These are phyloP conservation scores for Colletotrichum lentis DNA, from an alignment of 2,329 filamentous ascomycete genomes.

Conservation along the genomic window DNA sequence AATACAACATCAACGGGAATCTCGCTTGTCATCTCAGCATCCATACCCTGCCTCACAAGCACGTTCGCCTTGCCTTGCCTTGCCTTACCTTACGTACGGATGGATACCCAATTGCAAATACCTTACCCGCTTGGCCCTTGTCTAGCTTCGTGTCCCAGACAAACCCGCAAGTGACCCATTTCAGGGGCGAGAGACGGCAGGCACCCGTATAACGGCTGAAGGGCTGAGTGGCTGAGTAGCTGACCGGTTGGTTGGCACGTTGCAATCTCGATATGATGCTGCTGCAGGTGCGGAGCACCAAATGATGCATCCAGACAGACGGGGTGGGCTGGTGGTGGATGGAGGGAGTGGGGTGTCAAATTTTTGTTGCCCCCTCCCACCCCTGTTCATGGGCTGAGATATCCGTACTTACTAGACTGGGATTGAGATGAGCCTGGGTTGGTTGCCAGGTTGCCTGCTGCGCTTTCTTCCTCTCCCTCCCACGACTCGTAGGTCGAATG, in stretches of 20 bases:
- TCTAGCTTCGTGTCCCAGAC: conserved; percentile 29
- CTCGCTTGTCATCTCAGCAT: conserved; percentile 9
- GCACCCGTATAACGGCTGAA: conserved; percentile 32
- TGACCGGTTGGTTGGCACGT: conserved; percentile 22
- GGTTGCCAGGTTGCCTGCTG: not conserved
- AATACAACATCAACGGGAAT: not conserved
- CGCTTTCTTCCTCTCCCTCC: not conserved
- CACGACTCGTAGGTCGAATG: no score
- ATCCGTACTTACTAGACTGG: not conserved
- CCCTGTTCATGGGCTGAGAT: conserved; percentile 7
- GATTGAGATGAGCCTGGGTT: not conserved
- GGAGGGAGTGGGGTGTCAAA: not conserved
- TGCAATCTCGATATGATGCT: conserved; percentile 31
- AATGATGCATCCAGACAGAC: conserved; percentile 7
- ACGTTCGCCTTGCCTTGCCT: conserved; percentile 3
- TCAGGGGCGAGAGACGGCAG: conserved; percentile 26
- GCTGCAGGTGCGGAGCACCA: conserved; percentile 17
- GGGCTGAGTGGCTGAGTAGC: conserved; percentile 15
- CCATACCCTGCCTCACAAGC: not conserved
- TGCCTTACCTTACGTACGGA: conserved; percentile 7
- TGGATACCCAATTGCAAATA: conserved; percentile 26
- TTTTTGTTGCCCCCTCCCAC: not conserved
- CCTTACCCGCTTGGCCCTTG: conserved; percentile 26
- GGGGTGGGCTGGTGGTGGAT: not conserved
- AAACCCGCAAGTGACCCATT: not conserved